A percentile compares a stretch with the other conserved stretches of the same genome.
phyloP scores from a whole-genome alignment of 2,329 filamentous ascomycete species.

The Trichothecium sympodiale region DNA sequence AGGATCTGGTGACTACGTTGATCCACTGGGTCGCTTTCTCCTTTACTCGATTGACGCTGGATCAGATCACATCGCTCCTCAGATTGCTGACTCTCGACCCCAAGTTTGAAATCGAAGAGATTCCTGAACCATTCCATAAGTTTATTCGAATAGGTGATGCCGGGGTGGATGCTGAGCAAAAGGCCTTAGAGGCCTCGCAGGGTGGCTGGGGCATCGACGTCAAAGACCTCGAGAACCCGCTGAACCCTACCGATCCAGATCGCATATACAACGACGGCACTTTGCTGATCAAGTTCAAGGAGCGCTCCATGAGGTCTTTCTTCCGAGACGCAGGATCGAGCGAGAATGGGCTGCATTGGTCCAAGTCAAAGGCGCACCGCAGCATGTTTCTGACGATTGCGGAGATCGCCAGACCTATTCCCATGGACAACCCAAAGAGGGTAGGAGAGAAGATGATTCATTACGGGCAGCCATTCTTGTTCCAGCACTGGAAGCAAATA shows the following conservation, averaged over 20 bases:
- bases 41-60: slow-evolving; percentile 9
- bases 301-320: slow-evolving; percentile 17
- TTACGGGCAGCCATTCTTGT: neutral
- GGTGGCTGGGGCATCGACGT: slow-evolving; percentile 5
- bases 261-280: slow-evolving; percentile 13
- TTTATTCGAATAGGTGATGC: slow-evolving; percentile 15
- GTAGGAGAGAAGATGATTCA: neutral
- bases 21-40: slow-evolving; percentile 18
- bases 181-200: neutral
- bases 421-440: too few relatives aligned
- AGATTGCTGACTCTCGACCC: slow-evolving; percentile 8
- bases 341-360: slow-evolving; percentile 4
- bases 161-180: slow-evolving; percentile 13
- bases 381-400: slow-evolving; percentile 12
- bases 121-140: slow-evolving; percentile 13
- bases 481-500: slow-evolving; percentile 10
- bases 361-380: slow-evolving; percentile 13
- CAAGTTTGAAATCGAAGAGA: slow-evolving; percentile 14
- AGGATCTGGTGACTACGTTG: slow-evolving; percentile 10
- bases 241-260: slow-evolving; percentile 4
- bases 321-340: slow-evolving; percentile 9
- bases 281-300: slow-evolving; percentile 16
- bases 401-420: slow-evolving; percentile 7
- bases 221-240: slow-evolving; percentile 10
- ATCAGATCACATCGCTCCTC: slow-evolving; percentile 12